Base-by-base conservation (phyloP, 2,329 filamentous ascomycete species). In the Microcyclospora pomicola region DNA sequence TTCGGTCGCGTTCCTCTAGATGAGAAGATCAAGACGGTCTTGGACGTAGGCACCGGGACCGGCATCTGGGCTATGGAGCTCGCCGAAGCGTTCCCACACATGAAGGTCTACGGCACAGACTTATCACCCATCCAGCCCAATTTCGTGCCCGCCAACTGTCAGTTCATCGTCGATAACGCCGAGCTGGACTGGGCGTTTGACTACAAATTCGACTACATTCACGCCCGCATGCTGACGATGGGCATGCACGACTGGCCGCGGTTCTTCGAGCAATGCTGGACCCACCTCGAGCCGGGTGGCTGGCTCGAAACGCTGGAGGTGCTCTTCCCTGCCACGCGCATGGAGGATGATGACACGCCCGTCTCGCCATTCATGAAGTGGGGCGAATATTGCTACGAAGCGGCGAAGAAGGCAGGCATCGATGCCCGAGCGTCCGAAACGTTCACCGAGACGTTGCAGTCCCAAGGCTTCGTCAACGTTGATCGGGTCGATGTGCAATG, bases 41-140 rank as follows among this genome's bases (percentile, higher is more conserved):
- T 70, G 0, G 67, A 69, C 46, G 50, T 64, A 15, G 66, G 66
- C 9, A 68, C 64, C 1, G 66, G 66, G 0, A 69, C 66, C 2
- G 65, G 65, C 10, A 49, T 58, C 35, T 53, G 50, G 50, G 50
- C 50, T 16, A 51, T 51, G 9, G 46, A 46, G 10, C 58, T 64
- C 27, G 45, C 45, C 13, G 43, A 48, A 32, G 41, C 38, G 12
- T 44, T 37, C 35, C 43, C 44, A 9, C 43, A 55, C 10, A 44
- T 52, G 11, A 42, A 57, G 35, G 50, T 60, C 5, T 46, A 49
- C 34, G 59, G 52, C 27, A 57, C 52, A 15, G 59, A 63, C 39
- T 47, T 59, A 3, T 55, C 56, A 3, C 53, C 53, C 7, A 51
- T 52, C n/a, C 51, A 52, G 42, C 44, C 48, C 32, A 35, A 38